Base-by-base conservation (phyloP, 2,329 filamentous ascomycete species). In the Xylaria sp. region DNA sequence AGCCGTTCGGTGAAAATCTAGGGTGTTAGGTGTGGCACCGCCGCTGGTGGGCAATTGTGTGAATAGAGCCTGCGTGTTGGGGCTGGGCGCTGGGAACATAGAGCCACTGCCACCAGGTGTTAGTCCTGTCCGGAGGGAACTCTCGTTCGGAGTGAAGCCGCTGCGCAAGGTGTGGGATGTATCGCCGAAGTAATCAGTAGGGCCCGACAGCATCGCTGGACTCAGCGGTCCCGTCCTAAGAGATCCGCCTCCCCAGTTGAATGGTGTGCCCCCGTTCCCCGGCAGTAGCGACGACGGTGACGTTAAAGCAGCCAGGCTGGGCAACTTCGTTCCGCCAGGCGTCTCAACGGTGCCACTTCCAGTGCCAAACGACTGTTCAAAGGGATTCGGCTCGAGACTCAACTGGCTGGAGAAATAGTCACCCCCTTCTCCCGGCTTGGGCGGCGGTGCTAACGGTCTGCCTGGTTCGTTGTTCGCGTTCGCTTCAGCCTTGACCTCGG, bases 61-160 rank as follows among this genome's bases (percentile, higher is more conserved):
- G 75, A 92, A 91, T 5, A 97, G 77, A 54, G 89, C 89, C 77
- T 92, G 88, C 0, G 91, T 90, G 73, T 90, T 95, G 42, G 91
- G 92, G 72, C 90, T 96, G 2, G 91, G 89, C 57, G 89, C 90
- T 59, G 93, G 92, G 79, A 97, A 97, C 91, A 97, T 97, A 68
- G 92, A 96, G 68, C 92, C 93, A 73, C 92, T 92, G 66, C 93
- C 93, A 62, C 94, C 94, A 53, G 94, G 94, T 56, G 94, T 97
- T 66, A 97, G 77, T 59, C 94, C 94, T 61, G 92, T 94, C 62
- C 94, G 84, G 55, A 97, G 79, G 2, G 91, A 95, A 6, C 93
- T 97, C 76, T 99, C 94, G 84, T 97, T 97, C 0, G 93, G 93
- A 3, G 94, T 97, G 71, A 96, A 96, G 57, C 90, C 90, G 68